Evolutionary conservation across 306 rosid genomes (phyloP), one percentile per base, ranked within the genome.

Genomic region (Cucurbita moschata): DNA sequence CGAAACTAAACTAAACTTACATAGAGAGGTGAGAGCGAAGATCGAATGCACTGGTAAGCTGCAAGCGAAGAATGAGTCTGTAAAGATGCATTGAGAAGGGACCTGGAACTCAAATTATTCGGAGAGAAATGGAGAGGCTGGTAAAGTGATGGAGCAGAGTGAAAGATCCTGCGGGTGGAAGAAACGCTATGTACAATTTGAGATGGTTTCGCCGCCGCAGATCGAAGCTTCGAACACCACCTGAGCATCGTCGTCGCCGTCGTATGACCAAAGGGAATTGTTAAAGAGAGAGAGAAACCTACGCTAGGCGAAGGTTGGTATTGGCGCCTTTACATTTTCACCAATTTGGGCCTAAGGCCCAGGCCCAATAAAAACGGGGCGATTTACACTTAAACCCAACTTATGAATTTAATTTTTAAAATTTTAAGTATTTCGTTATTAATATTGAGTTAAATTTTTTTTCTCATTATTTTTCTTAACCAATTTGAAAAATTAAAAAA

Each of bases 1-100:
- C 21, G 14, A 37, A 62, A 62, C 23, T 39, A 42, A 79, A 80
- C 98, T 81, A 55, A 81, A 81, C 98, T 84, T 84, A 94, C 99
- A 13, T 82, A 85, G 65, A 71, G 71, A 53, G 86, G 79, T 43
- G 75, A 72, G 5, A 79, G 74, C 0, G 85, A 78, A 79, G 82
- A 66, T 4, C 67, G 80, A 80, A 81, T 72, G 30, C 10, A 42
- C 66, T 59, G 67, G 61, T 7, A 77, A 76, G 83, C 59, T 12
- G n/a, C 42, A 18, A 77, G 76, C 23, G 88, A 80, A 47, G 78
- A 60, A 26, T 69, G 73, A 59, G 10, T 11, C 42, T 80, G 65
- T 3, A 86, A 44, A 12, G 83, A 76, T 77, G 81, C 74, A 52
- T 69, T 77, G 81, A 90, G 71, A 78, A 76, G 79, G 50, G 86